Conservation (phyloP, 768 basidiomycete species). For the Tulasnella sp. region DNA sequence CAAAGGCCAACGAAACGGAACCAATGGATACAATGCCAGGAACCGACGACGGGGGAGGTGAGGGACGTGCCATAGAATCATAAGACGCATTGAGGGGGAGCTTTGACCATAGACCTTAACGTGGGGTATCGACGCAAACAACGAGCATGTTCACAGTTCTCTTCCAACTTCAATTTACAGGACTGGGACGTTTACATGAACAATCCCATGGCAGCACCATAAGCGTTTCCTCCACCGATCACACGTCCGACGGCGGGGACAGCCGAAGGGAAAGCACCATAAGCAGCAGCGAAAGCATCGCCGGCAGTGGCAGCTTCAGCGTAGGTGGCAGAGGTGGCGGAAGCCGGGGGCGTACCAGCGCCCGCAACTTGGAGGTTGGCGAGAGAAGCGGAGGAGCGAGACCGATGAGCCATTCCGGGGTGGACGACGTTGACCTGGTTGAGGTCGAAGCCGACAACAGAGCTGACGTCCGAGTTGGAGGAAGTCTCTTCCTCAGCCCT, state of each 20-base stretch:
- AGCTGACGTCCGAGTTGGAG: not conserved
- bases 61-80: not conserved
- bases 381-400: not conserved
- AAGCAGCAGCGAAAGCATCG: slow-evolving; percentile 8
- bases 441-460: not conserved
- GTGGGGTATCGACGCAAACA: not conserved
- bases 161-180: not conserved
- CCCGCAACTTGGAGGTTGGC: slow-evolving; percentile 1
- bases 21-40: not conserved
- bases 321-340: slow-evolving; percentile 7
- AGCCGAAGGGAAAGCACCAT: not conserved
- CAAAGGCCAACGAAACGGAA: not conserved
- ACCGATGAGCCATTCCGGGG: not conserved
- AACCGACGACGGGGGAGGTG: not conserved
- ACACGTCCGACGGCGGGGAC: not conserved
- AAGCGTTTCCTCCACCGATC: slow-evolving; percentile 10
- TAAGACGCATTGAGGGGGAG: not conserved
- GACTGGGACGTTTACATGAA: slow-evolving; percentile 8
- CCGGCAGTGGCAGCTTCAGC: slow-evolving; percentile 1
- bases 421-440: slow-evolving; percentile 5
- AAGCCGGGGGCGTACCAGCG: not conserved
- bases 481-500: not conserved
- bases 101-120: not conserved
- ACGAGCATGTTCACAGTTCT: not conserved
- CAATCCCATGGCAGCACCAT: slow-evolving; percentile 7